Evolutionary conservation across 331 rosid species (phyloP).

Genomic region (Malus hybrid): DNA sequence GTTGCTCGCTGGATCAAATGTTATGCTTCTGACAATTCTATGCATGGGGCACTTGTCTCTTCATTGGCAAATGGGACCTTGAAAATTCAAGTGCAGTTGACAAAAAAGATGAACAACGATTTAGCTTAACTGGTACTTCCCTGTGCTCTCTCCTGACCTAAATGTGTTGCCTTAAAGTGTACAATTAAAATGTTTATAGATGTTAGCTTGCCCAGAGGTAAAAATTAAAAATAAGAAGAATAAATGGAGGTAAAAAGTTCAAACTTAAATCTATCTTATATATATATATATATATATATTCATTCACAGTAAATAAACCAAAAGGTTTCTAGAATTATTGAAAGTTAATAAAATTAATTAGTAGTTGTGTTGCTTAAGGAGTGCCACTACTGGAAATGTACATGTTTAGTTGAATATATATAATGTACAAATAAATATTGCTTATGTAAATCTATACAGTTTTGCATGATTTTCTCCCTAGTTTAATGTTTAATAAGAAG

Average conservation of each 20-base stretch:
- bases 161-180: background rate
- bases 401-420: background rate
- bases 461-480: background rate
- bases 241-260: no score
- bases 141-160: background rate
- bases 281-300: no score
- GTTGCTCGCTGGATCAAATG: slow-evolving; percentile 77
- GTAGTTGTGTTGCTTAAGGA: background rate
- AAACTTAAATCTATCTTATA: no score
- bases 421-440: no score
- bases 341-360: background rate
- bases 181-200: background rate
- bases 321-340: background rate
- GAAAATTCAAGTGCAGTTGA: slow-evolving; percentile 50
- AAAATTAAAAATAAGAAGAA: no score
- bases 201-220: no score
- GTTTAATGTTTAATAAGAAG: background rate
- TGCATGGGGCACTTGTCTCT: slow-evolving; percentile 66
- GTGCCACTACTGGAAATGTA: background rate
- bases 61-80: slow-evolving; percentile 79
- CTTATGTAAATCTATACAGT: no score
- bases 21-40: slow-evolving; percentile 65
- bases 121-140: slow-evolving; percentile 51
- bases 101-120: slow-evolving; percentile 48
- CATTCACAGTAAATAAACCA: background rate